Evolutionary conservation across 208 protist species (phyloP).

Genomic region (Phytomonas sp.): DNA sequence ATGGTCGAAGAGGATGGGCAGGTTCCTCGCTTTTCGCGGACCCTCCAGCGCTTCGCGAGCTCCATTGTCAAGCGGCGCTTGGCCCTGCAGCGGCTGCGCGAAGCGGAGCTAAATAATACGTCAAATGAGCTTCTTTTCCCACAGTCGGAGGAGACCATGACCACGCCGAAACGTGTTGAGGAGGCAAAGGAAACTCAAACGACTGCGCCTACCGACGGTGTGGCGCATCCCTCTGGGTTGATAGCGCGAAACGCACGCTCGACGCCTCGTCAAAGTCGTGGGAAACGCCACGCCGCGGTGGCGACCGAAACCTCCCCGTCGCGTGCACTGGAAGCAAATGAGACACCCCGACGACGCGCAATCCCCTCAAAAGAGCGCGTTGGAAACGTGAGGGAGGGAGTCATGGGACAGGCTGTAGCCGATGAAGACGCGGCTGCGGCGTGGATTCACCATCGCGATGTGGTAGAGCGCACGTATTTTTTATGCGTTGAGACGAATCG

Average conservation of each 20-base stretch:
- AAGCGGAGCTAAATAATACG: conserved; percentile 14
- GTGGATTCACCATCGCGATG: conserved; percentile 15
- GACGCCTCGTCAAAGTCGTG: background rate
- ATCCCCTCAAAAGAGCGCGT: background rate
- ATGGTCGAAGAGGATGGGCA: background rate
- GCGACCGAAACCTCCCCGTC: background rate
- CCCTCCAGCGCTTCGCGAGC: conserved; percentile 19
- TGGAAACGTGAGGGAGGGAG: background rate
- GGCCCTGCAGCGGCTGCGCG: conserved; percentile 13
- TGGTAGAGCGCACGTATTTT: conserved; percentile 40
- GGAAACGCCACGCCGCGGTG: background rate
- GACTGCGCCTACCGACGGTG: background rate
- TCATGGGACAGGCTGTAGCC: background rate
- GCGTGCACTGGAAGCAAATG: conserved; percentile 2
- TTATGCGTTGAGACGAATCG: conserved; percentile 32
- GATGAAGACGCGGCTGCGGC: background rate
- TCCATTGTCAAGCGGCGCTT: conserved; percentile 14
- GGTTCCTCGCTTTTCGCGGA: conserved; percentile 11
- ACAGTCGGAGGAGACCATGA: background rate
- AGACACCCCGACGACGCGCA: background rate
- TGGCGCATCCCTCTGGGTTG: background rate
- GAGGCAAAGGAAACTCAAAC: background rate
- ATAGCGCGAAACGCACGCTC: background rate
- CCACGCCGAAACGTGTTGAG: no score
- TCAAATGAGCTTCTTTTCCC: conserved; percentile 26